Evolutionary conservation across 768 basidiomycete species (phyloP), one percentile per base, ranked within the genome.

Genomic region (Naganishia antarctica): DNA sequence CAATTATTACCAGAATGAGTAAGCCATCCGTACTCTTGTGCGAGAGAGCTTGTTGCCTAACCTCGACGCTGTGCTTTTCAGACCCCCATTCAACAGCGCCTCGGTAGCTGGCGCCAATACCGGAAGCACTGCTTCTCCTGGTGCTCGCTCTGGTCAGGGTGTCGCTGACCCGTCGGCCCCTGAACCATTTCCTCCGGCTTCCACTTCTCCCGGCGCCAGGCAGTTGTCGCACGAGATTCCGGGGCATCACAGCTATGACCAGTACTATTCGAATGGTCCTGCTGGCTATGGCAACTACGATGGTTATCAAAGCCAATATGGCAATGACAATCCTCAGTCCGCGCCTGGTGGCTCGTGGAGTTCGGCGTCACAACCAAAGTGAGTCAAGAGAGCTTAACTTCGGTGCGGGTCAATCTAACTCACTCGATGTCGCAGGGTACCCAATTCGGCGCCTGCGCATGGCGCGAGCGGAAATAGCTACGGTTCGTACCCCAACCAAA

Each of bases 391-490:
- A 37, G 34, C 57, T 60, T 68, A 61, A 50, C n/a, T n/a, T 43
- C 62, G 5, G 40, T 32, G 47, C 25, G 34, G 49, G 43, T 48
- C 57, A 29, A 60, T 21, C 31, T 53, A 29, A 18, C 28, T 57
- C 12, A 51, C 62, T 9, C 40, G n/a, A 26, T 26, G 4, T 41
- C 31, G 32, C 18, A 57, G 53, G 26, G 34, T 60, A 32, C 69
- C 71, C 16, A 21, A 67, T 23, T 70, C 70, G 5, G 70, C 72
- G 11, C 66, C 68, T 21, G 53, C 62, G 26, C 61, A 66, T 48
- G 59, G n/a, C 2, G 21, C 41, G 29, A 34, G 26, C 21, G 28
- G 59, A 7, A 43, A 44, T n/a, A 25, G 28, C 43, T 60, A 44
- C 23, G 12, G 16, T 18, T 44, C 59, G 18, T 60, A 60, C 29